phyloP scores from a whole-genome alignment of 768 basidiomycete species.

The Peribolospora kevripleyi region DNA sequence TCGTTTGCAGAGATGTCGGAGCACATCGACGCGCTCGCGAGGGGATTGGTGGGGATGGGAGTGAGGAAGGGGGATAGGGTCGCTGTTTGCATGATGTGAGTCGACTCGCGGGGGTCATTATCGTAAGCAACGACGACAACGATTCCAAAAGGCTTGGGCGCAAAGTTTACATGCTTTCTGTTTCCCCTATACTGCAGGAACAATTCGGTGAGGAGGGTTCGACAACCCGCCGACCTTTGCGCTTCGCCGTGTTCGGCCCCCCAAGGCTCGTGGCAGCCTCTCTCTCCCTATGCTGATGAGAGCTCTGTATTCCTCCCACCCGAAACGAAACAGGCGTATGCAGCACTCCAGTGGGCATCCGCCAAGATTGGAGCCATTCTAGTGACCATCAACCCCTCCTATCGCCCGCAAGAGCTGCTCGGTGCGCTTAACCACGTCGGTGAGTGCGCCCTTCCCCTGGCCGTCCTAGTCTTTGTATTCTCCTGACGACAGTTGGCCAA shows the following conservation, averaged over 20 bases:
- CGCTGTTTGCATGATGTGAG: constrained; percentile 24
- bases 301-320: constrained; percentile 20
- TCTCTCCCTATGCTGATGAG: not conserved
- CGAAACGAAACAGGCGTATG: constrained; percentile 28
- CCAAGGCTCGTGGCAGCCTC: too few species aligned
- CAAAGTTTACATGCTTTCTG: not conserved
- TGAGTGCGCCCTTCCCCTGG: constrained; percentile 23
- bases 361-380: constrained; percentile 62
- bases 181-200: not conserved
- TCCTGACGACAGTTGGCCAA: too few species aligned
- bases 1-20: constrained; percentile 43
- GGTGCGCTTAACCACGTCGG: constrained; percentile 37
- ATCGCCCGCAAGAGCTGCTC: constrained; percentile 44
- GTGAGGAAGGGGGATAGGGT: constrained; percentile 52
- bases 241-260: too few species aligned
- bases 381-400: constrained; percentile 63
- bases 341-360: constrained; percentile 61
- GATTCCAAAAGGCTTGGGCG: not conserved
- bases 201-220: too few species aligned
- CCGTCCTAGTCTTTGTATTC: too few species aligned
- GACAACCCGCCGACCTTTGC: too few species aligned
- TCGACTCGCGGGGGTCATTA: too few species aligned
- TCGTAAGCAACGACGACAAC: constrained; percentile 48
- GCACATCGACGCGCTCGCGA: constrained; percentile 41
- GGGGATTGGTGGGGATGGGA: constrained; percentile 44